Evolutionary conservation across 352 stramenopile genomes (phyloP).

Genomic region (Phytophthora uliginosa): DNA sequence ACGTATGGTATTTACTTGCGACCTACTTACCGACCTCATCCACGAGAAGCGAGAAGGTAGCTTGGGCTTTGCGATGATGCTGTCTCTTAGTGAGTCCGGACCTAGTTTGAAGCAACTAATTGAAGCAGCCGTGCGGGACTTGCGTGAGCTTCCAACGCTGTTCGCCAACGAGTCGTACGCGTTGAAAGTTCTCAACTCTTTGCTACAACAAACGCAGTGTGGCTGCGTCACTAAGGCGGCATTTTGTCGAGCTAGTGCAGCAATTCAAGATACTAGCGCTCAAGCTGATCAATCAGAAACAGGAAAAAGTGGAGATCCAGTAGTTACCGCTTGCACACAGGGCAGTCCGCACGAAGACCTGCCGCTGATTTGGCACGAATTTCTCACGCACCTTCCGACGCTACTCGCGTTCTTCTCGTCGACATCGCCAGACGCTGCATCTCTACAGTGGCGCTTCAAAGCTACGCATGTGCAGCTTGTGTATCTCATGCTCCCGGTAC

Average conservation of each 20-base stretch:
- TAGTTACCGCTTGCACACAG: constrained; percentile 22
- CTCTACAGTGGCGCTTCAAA: constrained; percentile 51
- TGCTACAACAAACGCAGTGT: constrained; percentile 77
- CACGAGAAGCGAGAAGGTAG: constrained; percentile 72
- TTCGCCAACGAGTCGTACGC: constrained; percentile 80
- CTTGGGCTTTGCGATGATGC: constrained; percentile 63
- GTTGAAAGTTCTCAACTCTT: constrained; percentile 83
- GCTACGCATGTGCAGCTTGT: constrained; percentile 74
- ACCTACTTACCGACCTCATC: constrained; percentile 82
- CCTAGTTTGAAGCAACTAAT: constrained; percentile 54
- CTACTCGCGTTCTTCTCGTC: constrained; percentile 50
- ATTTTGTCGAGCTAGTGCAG: constrained; percentile 33
- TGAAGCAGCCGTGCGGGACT: constrained; percentile 44
- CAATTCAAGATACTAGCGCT: background rate
- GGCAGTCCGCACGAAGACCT: constrained; percentile 67
- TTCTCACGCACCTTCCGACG: constrained; percentile 52
- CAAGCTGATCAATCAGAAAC: background rate
- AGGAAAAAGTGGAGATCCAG: constrained; percentile 4
- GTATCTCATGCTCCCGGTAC: constrained; percentile 81
- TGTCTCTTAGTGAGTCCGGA: constrained; percentile 45
- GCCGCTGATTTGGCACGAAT: constrained; percentile 70
- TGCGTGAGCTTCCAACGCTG: constrained; percentile 58
- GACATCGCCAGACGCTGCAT: constrained; percentile 14
- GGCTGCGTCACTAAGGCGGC: constrained; percentile 74
- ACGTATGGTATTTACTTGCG: constrained; percentile 84